Evolutionary conservation across 768 basidiomycete genomes (phyloP).

Genomic region (Porpolomopsis calyptriformis): DNA sequence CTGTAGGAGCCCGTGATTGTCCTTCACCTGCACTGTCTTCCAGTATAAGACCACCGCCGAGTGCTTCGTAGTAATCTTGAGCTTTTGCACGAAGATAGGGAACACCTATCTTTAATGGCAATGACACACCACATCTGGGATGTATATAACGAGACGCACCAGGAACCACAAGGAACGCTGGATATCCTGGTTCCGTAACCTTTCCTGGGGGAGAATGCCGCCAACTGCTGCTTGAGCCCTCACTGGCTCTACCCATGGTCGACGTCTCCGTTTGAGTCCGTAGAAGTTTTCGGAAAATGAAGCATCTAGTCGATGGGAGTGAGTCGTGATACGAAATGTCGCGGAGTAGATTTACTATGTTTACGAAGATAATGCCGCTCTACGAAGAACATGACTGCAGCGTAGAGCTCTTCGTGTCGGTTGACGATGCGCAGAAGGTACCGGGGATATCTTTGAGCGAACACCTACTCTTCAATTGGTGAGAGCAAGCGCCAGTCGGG

Average conservation of each 20-base stretch:
- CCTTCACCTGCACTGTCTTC: conserved; percentile 40
- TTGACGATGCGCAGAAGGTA: conserved; percentile 88
- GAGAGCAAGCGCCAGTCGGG: background rate
- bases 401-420: conserved; percentile 94
- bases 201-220: conserved; percentile 53
- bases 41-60: conserved; percentile 69
- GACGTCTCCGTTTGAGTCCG: conserved; percentile 70
- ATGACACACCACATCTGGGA: conserved; percentile 2
- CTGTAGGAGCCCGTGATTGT: conserved; percentile 36
- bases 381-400: conserved; percentile 76
- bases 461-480: conserved; percentile 46
- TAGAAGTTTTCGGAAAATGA: conserved; percentile 97
- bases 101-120: conserved; percentile 56
- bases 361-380: conserved; percentile 85
- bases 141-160: conserved; percentile 28
- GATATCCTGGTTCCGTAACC: conserved; percentile 55
- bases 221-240: conserved; percentile 59
- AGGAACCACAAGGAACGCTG: conserved; percentile 71
- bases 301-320: conserved; percentile 45
- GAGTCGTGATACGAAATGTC: conserved; percentile 1
- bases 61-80: conserved; percentile 80
- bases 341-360: conserved; percentile 46
- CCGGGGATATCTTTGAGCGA: conserved; percentile 89
- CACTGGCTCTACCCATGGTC: conserved; percentile 60
- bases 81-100: conserved; percentile 86